A percentile compares a stretch with the other conserved stretches of the same genome.
These are phyloP conservation scores for Mortierella hygrophila DNA, from an alignment of 192 early-diverging fungal genomes.

Conservation along the genomic window DNA sequence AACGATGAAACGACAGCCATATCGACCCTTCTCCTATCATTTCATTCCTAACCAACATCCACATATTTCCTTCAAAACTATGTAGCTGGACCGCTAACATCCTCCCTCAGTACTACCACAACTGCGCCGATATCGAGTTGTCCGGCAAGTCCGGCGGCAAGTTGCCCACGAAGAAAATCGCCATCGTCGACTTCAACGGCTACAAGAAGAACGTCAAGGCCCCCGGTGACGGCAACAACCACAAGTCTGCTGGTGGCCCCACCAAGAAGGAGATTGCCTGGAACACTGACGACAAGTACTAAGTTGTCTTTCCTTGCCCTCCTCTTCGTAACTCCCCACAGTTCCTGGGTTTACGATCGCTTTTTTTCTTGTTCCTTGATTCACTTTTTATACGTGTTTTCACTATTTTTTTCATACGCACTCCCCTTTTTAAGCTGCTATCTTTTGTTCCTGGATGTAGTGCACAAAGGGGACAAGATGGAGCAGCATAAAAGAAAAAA, in stretches of 20 bases:
- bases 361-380: background rate
- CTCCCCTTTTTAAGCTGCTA: background rate
- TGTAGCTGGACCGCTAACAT: constrained; percentile 76
- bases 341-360: too few relatives aligned
- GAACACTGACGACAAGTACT: constrained; percentile 41
- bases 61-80: background rate
- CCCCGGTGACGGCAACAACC: constrained; percentile 43
- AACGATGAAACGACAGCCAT: background rate
- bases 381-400: background rate
- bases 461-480: background rate
- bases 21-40: background rate
- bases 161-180: constrained; percentile 26
- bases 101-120: constrained; percentile 83
- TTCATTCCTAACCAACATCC: background rate
- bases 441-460: constrained; percentile 5
- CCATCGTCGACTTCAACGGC: constrained; percentile 39
- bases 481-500: background rate
- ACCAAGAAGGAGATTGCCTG: constrained; percentile 29
- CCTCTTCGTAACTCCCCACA: background rate
- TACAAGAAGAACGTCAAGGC: constrained; percentile 27
- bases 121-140: constrained; percentile 78
- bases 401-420: background rate
- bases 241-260: constrained; percentile 30
- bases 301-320: background rate
- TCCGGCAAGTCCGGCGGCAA: constrained; percentile 50